Conservation (phyloP, 345 rosid species). For the Rubroshorea leprosula region DNA sequence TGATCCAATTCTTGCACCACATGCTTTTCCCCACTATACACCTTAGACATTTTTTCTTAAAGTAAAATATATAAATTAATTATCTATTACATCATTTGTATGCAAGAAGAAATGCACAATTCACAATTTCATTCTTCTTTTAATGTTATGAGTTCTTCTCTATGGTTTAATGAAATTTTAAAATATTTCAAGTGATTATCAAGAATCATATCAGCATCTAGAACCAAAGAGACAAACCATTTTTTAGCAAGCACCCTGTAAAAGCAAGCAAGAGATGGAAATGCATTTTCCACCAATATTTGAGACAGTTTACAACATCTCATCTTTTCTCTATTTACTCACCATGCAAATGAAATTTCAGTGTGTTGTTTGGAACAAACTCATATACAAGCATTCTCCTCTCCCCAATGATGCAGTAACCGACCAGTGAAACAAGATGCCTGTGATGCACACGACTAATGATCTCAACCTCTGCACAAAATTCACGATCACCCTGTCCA, state of each 20-base stretch:
- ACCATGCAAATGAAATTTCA: slow-evolving; percentile 72
- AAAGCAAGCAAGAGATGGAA: too few species aligned
- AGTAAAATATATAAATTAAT: neutral
- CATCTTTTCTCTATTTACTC: slow-evolving; percentile 18
- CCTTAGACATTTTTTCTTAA: neutral
- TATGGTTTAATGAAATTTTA: neutral
- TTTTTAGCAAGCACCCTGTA: too few species aligned
- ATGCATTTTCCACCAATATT: neutral
- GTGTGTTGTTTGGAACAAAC: slow-evolving; percentile 59
- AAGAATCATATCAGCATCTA: neutral
- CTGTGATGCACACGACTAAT: slow-evolving; percentile 62
- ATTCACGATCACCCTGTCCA: slow-evolving; percentile 64
- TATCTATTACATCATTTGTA: too few species aligned
- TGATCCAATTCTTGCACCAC: neutral
- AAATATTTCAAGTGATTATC: neutral
- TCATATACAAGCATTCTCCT: slow-evolving; percentile 72
- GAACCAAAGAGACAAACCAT: neutral
- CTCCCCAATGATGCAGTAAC: slow-evolving; percentile 53
- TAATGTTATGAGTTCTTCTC: neutral
- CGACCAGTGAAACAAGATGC: slow-evolving; percentile 64
- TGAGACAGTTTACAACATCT: too few species aligned
- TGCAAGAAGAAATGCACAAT: neutral
- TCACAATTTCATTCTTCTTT: neutral
- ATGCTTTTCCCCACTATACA: neutral
- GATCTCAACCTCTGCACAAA: slow-evolving; percentile 59